phyloP scores from a whole-genome alignment of 2,329 filamentous ascomycete species.

The Nothophaeocryptopus gaeumannii region DNA sequence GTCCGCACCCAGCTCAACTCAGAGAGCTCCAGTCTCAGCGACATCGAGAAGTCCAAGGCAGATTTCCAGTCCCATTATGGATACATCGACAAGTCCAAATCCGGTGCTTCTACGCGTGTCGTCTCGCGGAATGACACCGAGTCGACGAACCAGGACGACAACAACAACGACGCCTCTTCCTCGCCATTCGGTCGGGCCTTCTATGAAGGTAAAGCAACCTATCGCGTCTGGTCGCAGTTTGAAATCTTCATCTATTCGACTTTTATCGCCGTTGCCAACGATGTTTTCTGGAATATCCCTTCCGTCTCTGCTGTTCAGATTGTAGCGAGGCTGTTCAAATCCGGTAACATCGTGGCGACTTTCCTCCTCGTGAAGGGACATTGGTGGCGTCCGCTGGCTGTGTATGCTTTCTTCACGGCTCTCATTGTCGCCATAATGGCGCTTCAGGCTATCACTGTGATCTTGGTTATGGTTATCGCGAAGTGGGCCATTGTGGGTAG shows the following conservation, averaged over 20 bases:
- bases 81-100: slow-evolving; percentile 3
- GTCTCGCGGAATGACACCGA: not conserved
- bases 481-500: slow-evolving; percentile 56
- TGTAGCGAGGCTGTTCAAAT: slow-evolving; percentile 38
- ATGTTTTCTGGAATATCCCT: slow-evolving; percentile 53
- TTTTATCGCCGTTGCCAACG: slow-evolving; percentile 46
- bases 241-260: slow-evolving; percentile 53
- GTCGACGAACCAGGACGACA: slow-evolving; percentile 1
- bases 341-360: slow-evolving; percentile 9
- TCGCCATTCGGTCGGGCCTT: slow-evolving; percentile 57
- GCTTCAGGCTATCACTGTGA: slow-evolving; percentile 44
- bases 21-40: slow-evolving; percentile 22
- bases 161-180: slow-evolving; percentile 21
- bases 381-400: slow-evolving; percentile 34
- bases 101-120: not conserved
- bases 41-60: slow-evolving; percentile 9
- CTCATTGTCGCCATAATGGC: slow-evolving; percentile 46
- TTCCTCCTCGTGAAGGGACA: slow-evolving; percentile 12
- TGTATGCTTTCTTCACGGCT: slow-evolving; percentile 43
- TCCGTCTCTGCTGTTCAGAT: slow-evolving; percentile 51
- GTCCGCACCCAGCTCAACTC: slow-evolving; percentile 19
- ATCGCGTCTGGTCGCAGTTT: slow-evolving; percentile 49
- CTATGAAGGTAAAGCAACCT: slow-evolving; percentile 51
- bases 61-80: slow-evolving; percentile 5
- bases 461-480: slow-evolving; percentile 44